Base-by-base conservation (phyloP, 257 asterid genomes). In the Galeopsis tetrahit region DNA sequence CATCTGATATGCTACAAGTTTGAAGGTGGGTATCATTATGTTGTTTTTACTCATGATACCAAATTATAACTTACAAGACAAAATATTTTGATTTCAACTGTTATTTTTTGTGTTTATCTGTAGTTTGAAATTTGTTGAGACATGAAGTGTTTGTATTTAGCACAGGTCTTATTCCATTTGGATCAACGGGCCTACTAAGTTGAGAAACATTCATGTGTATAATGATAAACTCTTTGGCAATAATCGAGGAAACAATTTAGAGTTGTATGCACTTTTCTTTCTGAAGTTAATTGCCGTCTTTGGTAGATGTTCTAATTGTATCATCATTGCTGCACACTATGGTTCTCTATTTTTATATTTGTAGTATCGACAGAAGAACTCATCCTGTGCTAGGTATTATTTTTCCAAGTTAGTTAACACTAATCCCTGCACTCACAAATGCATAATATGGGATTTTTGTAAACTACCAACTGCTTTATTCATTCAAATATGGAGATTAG, bases 1-100 rank as follows among this genome's bases (percentile, higher is more conserved):
- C 99, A 95, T 90, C 89, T 95, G 39, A 83, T 95, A 82, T 95
- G 99, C 90, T 95, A 88, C 92, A 90, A 95, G 75, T 90, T 89
- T 77, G 95, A 91, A 78, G 99, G 99, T 95, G 62, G 17, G 89
- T 76, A 63, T 42, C 58, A 43, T 43, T 53, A 63, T 60, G 10
- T 67, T 51, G 13, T 31, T 63, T 10, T 73, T 36, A n/a, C 62
- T 64, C 74, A 9, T 59, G 59, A 3, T 7, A 38, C 6, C 49
- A 4, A 52, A 58, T 32, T 62, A 49, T 63, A 6, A 5, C 32
- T 33, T 77, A 69, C 32, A 58, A 7, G 11, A 34, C 34, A 39
- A 56, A 69, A 14, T 51, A 7, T 39, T 63, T 69, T 63, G 14
- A 33, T 61, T 39, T 53, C 63, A 11, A 57, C 34, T 17, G 59